A percentile compares a stretch with the other conserved stretches of the same genome.
These are phyloP conservation scores for Acacia concinna DNA, from an alignment of 331 rosid genomes.

Conservation along the genomic window DNA sequence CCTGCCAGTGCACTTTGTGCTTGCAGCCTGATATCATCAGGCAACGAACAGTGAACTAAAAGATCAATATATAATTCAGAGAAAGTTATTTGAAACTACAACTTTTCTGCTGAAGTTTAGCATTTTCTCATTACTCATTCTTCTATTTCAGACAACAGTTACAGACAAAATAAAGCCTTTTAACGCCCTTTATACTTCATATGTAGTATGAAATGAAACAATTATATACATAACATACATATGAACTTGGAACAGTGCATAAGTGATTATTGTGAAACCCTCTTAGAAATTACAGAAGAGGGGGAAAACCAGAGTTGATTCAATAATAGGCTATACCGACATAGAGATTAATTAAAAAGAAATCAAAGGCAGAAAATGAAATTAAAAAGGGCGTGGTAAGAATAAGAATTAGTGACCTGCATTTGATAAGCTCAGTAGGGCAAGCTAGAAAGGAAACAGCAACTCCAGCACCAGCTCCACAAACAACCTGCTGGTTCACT, in stretches of 20 bases:
- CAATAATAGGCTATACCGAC: not conserved
- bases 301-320: not conserved
- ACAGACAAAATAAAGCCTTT: not conserved
- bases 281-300: not conserved
- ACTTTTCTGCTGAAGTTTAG: not conserved
- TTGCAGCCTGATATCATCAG: constrained; percentile 67
- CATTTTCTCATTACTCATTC: not conserved
- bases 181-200: not conserved
- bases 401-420: constrained; percentile 59
- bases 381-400: not conserved
- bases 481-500: constrained; percentile 68
- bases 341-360: constrained; percentile 1
- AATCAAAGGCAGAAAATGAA: constrained; percentile 6
- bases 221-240: not conserved
- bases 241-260: not conserved
- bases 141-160: constrained; percentile 19
- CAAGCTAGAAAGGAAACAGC: constrained; percentile 95
- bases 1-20: constrained; percentile 85
- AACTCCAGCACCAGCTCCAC: constrained; percentile 95
- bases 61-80: constrained; percentile 10
- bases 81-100: constrained; percentile 15
- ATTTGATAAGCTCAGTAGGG: constrained; percentile 93
- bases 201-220: not conserved
- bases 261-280: not conserved
- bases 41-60: constrained; percentile 19